phyloP scores from a whole-genome alignment of 352 stramenopile species.

The Salisapilia sapeloensis region DNA sequence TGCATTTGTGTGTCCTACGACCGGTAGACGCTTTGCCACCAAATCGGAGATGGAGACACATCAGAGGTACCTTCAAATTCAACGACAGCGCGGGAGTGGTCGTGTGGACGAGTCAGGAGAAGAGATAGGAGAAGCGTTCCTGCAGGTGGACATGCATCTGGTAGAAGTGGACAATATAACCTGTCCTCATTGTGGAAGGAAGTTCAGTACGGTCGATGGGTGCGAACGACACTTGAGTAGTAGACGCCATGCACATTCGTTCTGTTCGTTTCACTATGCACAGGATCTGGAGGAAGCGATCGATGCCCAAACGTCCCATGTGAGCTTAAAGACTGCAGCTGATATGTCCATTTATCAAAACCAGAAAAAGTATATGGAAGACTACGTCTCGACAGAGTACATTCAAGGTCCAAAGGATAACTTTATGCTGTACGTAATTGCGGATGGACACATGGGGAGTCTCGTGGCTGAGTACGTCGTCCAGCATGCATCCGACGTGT shows the following conservation, averaged over 20 bases:
- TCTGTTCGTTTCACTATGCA: slow-evolving; percentile 36
- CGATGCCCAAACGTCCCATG: slow-evolving; percentile 1
- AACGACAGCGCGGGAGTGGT: slow-evolving; percentile 21
- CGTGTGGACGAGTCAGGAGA: slow-evolving; percentile 33
- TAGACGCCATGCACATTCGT: slow-evolving; percentile 14
- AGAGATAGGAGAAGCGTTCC: slow-evolving; percentile 23
- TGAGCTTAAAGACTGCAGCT: slow-evolving; percentile 4
- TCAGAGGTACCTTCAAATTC: slow-evolving; percentile 37
- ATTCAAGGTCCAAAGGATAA: slow-evolving; percentile 1
- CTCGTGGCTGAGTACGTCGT: slow-evolving; percentile 73
- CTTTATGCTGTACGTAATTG: slow-evolving; percentile 87
- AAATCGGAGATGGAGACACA: slow-evolving; percentile 34
- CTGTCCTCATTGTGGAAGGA: slow-evolving; percentile 45
- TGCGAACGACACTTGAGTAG: slow-evolving; percentile 31
- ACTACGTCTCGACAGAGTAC: slow-evolving; percentile 24
- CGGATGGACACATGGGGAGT: slow-evolving; percentile 89
- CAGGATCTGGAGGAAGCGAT: slow-evolving; percentile 2
- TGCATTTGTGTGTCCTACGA: slow-evolving; percentile 44
- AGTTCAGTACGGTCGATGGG: slow-evolving; percentile 39
- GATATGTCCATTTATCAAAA: slow-evolving; percentile 75
- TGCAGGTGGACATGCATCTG: too few species aligned
- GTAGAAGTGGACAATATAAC: too few species aligned
- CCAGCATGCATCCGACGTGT: slow-evolving; percentile 13
- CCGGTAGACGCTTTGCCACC: slow-evolving; percentile 48
- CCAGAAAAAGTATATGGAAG: slow-evolving; percentile 88